Conservation (phyloP, 768 basidiomycete species). For the Lactarius psammicola region DNA sequence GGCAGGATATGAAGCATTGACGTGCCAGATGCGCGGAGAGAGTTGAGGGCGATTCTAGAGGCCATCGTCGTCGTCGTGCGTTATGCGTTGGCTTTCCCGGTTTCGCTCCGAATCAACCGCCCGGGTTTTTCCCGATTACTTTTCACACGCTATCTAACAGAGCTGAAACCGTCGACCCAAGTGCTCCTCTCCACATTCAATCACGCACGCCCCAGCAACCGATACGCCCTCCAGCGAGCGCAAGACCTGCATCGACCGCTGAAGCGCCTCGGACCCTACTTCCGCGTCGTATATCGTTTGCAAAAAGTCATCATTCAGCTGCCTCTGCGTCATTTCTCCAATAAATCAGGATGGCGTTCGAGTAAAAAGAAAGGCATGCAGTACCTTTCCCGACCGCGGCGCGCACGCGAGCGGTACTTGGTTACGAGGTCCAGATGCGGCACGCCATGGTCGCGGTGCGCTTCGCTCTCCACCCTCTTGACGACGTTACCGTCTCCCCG, state of each 20-base stretch:
- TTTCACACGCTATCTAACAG: background rate
- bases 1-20: background rate
- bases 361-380: background rate
- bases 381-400: background rate
- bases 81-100: slow-evolving; percentile 5
- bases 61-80: slow-evolving; percentile 29
- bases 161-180: background rate
- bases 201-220: background rate
- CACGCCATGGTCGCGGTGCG: too few species aligned
- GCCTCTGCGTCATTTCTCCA: background rate
- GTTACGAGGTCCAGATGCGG: background rate
- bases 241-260: slow-evolving; percentile 1
- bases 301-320: background rate
- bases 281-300: background rate
- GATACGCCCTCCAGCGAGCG: background rate
- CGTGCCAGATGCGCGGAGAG: slow-evolving; percentile 32
- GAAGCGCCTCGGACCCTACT: background rate
- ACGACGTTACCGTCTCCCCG: too few species aligned
- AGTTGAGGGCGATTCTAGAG: slow-evolving; percentile 33
- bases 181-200: slow-evolving; percentile 2
- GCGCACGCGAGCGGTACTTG: background rate
- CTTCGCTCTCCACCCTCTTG: background rate
- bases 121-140: background rate
- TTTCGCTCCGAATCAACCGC: background rate
- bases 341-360: background rate